Percentiles rank a stretch among this genome's conserved stretches.
phyloP scores from a whole-genome alignment of 495 filamentous ascomycete species.

The Lineolata rhizophorae region DNA sequence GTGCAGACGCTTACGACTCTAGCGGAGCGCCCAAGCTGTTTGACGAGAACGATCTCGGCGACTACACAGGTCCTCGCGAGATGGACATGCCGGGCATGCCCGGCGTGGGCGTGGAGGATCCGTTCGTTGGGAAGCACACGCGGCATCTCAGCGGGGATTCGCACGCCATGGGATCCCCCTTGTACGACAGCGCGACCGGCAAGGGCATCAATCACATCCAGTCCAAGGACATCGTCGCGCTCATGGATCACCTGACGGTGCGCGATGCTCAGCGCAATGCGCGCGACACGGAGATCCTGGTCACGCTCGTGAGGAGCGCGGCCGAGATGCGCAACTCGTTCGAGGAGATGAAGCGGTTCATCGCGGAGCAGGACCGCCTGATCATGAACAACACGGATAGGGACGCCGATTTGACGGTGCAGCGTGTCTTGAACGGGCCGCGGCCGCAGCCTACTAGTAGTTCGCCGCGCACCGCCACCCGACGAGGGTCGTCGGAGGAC shows the following conservation, averaged over 20 bases:
- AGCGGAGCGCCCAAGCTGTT: conserved; percentile 36
- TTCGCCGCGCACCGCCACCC: conserved; percentile 26
- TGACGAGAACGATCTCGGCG: conserved; percentile 31
- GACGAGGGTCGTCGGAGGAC: conserved; percentile 35
- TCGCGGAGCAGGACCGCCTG: conserved; percentile 65
- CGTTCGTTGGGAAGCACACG: conserved; percentile 23
- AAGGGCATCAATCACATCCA: conserved; percentile 80
- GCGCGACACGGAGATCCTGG: conserved; percentile 86
- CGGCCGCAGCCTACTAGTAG: conserved; percentile 51
- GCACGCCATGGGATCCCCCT: conserved; percentile 65
- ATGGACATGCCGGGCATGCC: too few relatives aligned
- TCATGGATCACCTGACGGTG: conserved; percentile 98
- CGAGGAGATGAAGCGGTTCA: conserved; percentile 84
- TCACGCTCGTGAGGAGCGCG: conserved; percentile 80
- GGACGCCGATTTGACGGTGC: conserved; percentile 63
- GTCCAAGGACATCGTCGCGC: conserved; percentile 86
- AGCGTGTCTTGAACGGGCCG: conserved; percentile 66
- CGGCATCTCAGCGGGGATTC: conserved; percentile 75
- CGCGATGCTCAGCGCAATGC: conserved; percentile 93
- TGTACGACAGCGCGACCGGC: conserved; percentile 83
- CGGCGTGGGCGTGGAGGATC: too few relatives aligned
- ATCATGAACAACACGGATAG: conserved; percentile 67
- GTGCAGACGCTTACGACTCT: conserved; percentile 5
- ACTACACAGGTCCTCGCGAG: conserved; percentile 13
- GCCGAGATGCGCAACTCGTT: conserved; percentile 96